These are phyloP conservation scores for Metschnikowia gruessii DNA, from an alignment of 805 yeast species.

Conservation along the genomic window DNA sequence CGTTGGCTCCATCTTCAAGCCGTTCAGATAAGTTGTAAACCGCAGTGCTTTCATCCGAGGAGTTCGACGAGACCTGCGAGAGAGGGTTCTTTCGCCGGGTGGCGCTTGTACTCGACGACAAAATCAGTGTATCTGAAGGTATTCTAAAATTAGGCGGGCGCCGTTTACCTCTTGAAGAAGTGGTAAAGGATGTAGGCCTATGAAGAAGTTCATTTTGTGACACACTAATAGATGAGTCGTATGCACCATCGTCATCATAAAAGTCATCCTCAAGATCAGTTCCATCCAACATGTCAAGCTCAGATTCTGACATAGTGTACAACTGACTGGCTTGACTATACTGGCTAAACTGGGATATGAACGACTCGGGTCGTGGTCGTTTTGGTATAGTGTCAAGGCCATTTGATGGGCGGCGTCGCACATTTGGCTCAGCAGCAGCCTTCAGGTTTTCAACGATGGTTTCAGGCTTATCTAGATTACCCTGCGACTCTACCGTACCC, in stretches of 20 bases:
- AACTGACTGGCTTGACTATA: conserved; percentile 40
- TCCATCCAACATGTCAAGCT: conserved; percentile 38
- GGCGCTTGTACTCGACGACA: conserved; percentile 29
- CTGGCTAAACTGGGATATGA: conserved; percentile 40
- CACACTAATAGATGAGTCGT: conserved; percentile 38
- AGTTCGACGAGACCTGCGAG: conserved; percentile 36
- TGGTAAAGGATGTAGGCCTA: conserved; percentile 16
- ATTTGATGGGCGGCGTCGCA: neutral
- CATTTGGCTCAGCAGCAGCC: neutral
- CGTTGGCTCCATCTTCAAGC: conserved; percentile 7
- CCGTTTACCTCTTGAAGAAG: conserved; percentile 17
- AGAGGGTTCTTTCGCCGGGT: conserved; percentile 29
- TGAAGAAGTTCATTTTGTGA: conserved; percentile 28
- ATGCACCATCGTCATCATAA: conserved; percentile 34
- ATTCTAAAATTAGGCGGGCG: conserved; percentile 35
- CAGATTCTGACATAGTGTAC: conserved; percentile 43
- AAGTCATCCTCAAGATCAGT: conserved; percentile 38
- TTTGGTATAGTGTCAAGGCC: conserved; percentile 4
- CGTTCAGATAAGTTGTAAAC: conserved; percentile 11
- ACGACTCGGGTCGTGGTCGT: conserved; percentile 37
- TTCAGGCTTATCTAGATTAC: neutral
- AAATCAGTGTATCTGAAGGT: conserved; percentile 37
- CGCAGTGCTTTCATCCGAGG: conserved; percentile 35
- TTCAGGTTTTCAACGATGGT: neutral
- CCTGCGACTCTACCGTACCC: neutral